phyloP scores from a whole-genome alignment of 495 filamentous ascomycete genomes.

The Talaromyces ruber region DNA sequence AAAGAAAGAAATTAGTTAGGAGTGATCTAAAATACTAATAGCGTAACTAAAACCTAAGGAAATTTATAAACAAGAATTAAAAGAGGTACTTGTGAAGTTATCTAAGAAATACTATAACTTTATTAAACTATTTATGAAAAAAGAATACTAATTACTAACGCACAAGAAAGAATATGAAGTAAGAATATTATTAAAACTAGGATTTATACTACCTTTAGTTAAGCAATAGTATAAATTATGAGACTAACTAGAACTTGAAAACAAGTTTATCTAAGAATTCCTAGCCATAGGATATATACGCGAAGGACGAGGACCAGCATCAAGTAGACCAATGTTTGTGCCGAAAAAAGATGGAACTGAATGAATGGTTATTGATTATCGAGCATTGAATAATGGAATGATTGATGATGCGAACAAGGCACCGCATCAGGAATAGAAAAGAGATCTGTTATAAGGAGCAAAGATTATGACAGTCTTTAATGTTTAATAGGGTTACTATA shows the following conservation, averaged over 20 bases:
- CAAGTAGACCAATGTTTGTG: slow-evolving; percentile 14
- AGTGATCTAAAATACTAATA: background rate
- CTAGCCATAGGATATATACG: slow-evolving; percentile 8
- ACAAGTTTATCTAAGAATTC: slow-evolving; percentile 9
- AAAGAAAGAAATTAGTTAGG: background rate
- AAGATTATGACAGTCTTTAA: slow-evolving; percentile 19
- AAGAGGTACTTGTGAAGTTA: background rate
- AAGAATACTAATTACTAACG: background rate
- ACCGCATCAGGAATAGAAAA: slow-evolving; percentile 13
- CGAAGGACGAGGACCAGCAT: slow-evolving; percentile 6
- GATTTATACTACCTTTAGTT: background rate
- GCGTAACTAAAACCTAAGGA: background rate
- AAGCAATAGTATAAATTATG: background rate
- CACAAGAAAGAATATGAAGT: background rate
- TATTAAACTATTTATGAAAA: slow-evolving; percentile 5
- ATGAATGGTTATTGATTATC: slow-evolving; percentile 16
- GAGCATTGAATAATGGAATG: slow-evolving; percentile 15
- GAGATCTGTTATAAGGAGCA: slow-evolving; percentile 9
- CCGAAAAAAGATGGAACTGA: slow-evolving; percentile 16
- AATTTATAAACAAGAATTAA: background rate
- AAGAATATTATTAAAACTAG: background rate
- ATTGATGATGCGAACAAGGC: slow-evolving; percentile 16
- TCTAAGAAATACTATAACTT: slow-evolving; percentile 9
- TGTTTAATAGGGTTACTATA: slow-evolving; percentile 10
- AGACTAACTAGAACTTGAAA: background rate